Conservation (phyloP, 164 flowering plant species). For the Dillenia suffruticosa region DNA sequence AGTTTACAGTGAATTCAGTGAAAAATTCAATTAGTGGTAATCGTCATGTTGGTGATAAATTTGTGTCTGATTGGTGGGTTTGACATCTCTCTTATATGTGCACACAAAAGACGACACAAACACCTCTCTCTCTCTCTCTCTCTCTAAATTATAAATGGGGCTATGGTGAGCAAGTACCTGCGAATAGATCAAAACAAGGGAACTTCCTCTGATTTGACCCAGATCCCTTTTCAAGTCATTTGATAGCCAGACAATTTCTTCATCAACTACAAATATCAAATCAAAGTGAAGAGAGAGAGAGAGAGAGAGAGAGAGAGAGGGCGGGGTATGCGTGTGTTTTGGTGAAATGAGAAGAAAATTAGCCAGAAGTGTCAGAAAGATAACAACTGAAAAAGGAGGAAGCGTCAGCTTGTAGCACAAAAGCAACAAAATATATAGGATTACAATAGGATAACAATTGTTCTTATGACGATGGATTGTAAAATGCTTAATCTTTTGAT, state of each 20-base stretch:
- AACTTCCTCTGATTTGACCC: slow-evolving; percentile 53
- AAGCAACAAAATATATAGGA: slow-evolving; percentile 4
- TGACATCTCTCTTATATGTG: not conserved
- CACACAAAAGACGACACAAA: no score
- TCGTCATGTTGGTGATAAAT: no score
- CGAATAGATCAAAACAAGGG: slow-evolving; percentile 42
- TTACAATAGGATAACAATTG: no score
- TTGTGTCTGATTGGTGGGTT: not conserved
- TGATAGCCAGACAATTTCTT: slow-evolving; percentile 33
- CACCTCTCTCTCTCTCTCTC: slow-evolving; percentile 3
- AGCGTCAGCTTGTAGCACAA: slow-evolving; percentile 64
- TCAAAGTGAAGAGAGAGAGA: slow-evolving; percentile 9
- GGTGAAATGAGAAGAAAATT: slow-evolving; percentile 2
- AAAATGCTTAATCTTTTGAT: no score
- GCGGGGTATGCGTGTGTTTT: slow-evolving; percentile 4
- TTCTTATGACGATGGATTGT: no score
- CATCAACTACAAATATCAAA: slow-evolving; percentile 15
- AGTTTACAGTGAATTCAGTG: not conserved
- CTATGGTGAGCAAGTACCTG: slow-evolving; percentile 34
- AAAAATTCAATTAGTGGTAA: no score
- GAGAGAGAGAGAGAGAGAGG: slow-evolving; percentile 12
- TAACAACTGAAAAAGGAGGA: slow-evolving; percentile 85
- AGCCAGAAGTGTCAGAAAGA: slow-evolving; percentile 47
- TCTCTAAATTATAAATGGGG: slow-evolving; percentile 1
- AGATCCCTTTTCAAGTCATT: slow-evolving; percentile 48